Percentiles rank a stretch among this genome's conserved stretches.
These are phyloP conservation scores for Barnettozyma hawaiiensis DNA, from an alignment of 1,139 yeast genomes.

Conservation along the genomic window DNA sequence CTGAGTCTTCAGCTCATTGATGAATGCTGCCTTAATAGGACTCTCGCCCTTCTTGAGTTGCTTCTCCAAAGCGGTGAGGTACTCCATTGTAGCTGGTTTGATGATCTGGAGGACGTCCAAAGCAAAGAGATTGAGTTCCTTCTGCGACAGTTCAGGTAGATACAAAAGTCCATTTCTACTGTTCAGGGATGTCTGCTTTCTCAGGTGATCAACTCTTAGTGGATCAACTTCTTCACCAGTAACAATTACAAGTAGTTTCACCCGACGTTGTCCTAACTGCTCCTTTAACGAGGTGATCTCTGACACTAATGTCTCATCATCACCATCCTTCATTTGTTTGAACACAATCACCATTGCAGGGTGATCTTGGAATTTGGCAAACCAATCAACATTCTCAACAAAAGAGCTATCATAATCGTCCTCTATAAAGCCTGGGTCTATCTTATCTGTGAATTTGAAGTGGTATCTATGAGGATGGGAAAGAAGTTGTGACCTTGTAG, in stretches of 20 bases:
- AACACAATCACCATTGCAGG: slow-evolving; percentile 42
- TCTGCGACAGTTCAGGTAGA: slow-evolving; percentile 32
- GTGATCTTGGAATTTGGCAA: slow-evolving; percentile 40
- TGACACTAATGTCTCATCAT: slow-evolving; percentile 30
- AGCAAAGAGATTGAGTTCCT: slow-evolving; percentile 36
- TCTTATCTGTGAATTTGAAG: slow-evolving; percentile 25
- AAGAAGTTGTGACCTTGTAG: slow-evolving; percentile 19
- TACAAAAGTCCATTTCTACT: slow-evolving; percentile 39
- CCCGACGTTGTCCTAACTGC: slow-evolving; percentile 29
- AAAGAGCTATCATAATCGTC: slow-evolving; percentile 36
- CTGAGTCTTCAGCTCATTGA: slow-evolving; percentile 43
- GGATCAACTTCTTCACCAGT: slow-evolving; percentile 28
- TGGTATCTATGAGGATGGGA: slow-evolving; percentile 23
- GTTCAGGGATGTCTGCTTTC: slow-evolving; percentile 38
- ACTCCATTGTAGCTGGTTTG: slow-evolving; percentile 37
- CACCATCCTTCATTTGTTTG: slow-evolving; percentile 30
- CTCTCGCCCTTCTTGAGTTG: slow-evolving; percentile 30
- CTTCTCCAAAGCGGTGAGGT: slow-evolving; percentile 35
- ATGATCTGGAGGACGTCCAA: slow-evolving; percentile 35
- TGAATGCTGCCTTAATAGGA: slow-evolving; percentile 39
- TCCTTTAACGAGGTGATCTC: slow-evolving; percentile 33
- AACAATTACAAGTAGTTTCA: slow-evolving; percentile 31
- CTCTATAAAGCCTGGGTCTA: slow-evolving; percentile 17
- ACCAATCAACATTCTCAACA: slow-evolving; percentile 36
- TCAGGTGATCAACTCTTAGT: slow-evolving; percentile 33